These are phyloP conservation scores for Pterothamnion heteromorphum DNA, from an alignment of 31 red algal genomes.

Conservation along the genomic window DNA sequence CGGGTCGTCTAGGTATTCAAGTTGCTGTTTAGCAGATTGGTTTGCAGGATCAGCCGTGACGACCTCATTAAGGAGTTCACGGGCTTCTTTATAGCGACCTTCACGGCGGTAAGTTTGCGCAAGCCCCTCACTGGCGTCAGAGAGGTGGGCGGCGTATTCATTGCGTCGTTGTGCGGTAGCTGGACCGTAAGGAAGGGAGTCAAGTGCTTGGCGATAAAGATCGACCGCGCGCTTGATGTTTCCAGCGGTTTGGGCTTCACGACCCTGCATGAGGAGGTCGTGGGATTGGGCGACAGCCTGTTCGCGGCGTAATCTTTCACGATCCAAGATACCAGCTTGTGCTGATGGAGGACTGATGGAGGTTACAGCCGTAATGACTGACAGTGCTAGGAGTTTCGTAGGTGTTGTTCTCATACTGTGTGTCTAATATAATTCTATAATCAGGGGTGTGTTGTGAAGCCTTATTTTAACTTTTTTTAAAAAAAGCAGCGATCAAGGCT, in stretches of 20 bases:
- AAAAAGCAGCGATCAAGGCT: too few relatives aligned
- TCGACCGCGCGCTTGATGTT: not conserved
- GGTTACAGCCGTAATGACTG: too few relatives aligned
- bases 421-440: too few relatives aligned
- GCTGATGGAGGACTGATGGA: too few relatives aligned
- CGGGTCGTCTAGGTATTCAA: not conserved
- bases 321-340: too few relatives aligned
- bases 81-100: not conserved
- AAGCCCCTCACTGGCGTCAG: not conserved
- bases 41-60: not conserved
- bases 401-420: too few relatives aligned
- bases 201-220: not conserved
- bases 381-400: too few relatives aligned
- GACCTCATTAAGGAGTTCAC: not conserved
- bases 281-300: not conserved
- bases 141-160: not conserved
- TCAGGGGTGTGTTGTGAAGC: too few relatives aligned
- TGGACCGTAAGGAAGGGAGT: not conserved
- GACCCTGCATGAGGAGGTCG: not conserved
- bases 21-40: not conserved
- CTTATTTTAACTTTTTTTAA: too few relatives aligned
- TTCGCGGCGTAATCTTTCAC: not conserved
- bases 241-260: not conserved
- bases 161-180: not conserved
- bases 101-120: not conserved